phyloP scores from a whole-genome alignment of 1,284 basidiomycete genomes.

The Fomitopsis palustris region DNA sequence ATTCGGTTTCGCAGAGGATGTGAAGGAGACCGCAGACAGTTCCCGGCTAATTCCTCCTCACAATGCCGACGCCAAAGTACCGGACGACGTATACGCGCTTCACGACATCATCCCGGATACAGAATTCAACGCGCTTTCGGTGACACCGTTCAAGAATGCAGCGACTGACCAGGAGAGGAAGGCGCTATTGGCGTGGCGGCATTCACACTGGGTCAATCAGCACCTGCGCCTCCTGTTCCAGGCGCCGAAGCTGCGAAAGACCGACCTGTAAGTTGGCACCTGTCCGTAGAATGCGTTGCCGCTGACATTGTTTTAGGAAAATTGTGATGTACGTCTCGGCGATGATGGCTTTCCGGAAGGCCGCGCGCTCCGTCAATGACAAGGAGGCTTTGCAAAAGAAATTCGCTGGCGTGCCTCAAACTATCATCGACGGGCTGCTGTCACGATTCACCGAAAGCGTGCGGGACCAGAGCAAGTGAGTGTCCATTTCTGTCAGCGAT shows the following conservation, averaged over 20 bases:
- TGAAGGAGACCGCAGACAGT: slow-evolving; percentile 56
- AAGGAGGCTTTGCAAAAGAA: slow-evolving; percentile 52
- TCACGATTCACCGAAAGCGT: slow-evolving; percentile 75
- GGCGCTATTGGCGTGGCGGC: slow-evolving; percentile 55
- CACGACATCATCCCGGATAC: slow-evolving; percentile 72
- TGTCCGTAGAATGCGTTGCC: neutral
- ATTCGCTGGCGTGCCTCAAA: slow-evolving; percentile 54
- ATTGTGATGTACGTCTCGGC: slow-evolving; percentile 76
- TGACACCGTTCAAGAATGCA: slow-evolving; percentile 51
- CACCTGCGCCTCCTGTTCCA: slow-evolving; percentile 47
- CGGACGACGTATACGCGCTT: slow-evolving; percentile 75
- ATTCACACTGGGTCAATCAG: slow-evolving; percentile 66
- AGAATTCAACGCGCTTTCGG: slow-evolving; percentile 68
- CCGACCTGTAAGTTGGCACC: slow-evolving; percentile 39
- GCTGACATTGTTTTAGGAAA: slow-evolving; percentile 44
- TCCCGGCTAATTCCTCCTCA: slow-evolving; percentile 75
- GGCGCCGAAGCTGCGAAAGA: slow-evolving; percentile 50
- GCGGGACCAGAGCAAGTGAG: slow-evolving; percentile 57
- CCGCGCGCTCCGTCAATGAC: slow-evolving; percentile 41
- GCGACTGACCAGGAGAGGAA: slow-evolving; percentile 45
- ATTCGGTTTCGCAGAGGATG: slow-evolving; percentile 46
- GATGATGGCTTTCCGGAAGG: slow-evolving; percentile 67
- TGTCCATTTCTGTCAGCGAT: neutral
- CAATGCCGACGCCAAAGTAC: slow-evolving; percentile 58
- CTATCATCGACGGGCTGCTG: slow-evolving; percentile 73